phyloP scores from a whole-genome alignment of 2,329 filamentous ascomycete genomes.

The Xylaria sp. region DNA sequence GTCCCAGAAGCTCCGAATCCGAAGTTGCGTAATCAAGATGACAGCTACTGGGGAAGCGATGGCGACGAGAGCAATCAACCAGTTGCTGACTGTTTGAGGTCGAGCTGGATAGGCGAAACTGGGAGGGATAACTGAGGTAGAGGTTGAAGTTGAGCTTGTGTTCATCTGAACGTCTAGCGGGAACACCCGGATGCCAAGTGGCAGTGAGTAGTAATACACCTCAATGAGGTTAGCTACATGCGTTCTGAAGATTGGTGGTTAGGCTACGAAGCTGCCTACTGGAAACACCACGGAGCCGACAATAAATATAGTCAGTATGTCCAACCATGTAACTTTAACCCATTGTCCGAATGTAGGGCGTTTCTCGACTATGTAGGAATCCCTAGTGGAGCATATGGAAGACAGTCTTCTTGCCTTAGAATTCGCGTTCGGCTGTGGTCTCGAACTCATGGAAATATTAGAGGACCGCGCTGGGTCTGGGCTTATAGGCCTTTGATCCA shows the following conservation, averaged over 20 bases:
- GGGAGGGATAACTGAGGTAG: conserved; percentile 24
- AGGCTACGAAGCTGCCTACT: conserved; percentile 38
- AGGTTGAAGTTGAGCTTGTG: neutral
- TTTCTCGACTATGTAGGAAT: conserved; percentile 27
- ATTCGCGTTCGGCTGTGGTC: neutral
- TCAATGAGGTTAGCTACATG: conserved; percentile 24
- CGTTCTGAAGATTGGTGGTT: neutral
- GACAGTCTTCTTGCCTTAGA: conserved; percentile 12
- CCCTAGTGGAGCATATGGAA: conserved; percentile 18
- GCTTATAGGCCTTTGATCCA: conserved; percentile 15
- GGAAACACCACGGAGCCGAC: conserved; percentile 57
- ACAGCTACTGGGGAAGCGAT: conserved; percentile 66
- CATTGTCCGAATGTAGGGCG: conserved; percentile 55
- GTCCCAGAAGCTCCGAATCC: conserved; percentile 67
- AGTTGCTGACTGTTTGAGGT: conserved; percentile 30
- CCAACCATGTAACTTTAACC: conserved; percentile 67
- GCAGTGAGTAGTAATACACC: conserved; percentile 36
- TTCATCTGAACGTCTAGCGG: conserved; percentile 23
- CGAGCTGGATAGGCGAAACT: conserved; percentile 30
- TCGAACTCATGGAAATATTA: neutral
- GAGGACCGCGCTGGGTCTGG: conserved; percentile 12
- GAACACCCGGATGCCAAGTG: conserved; percentile 30
- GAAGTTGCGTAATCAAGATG: conserved; percentile 66
- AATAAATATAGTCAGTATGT: conserved; percentile 67
- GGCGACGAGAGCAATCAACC: conserved; percentile 51